Conservation (phyloP, 2,329 filamentous ascomycete species). For the Fusarium chlamydosporum region DNA sequence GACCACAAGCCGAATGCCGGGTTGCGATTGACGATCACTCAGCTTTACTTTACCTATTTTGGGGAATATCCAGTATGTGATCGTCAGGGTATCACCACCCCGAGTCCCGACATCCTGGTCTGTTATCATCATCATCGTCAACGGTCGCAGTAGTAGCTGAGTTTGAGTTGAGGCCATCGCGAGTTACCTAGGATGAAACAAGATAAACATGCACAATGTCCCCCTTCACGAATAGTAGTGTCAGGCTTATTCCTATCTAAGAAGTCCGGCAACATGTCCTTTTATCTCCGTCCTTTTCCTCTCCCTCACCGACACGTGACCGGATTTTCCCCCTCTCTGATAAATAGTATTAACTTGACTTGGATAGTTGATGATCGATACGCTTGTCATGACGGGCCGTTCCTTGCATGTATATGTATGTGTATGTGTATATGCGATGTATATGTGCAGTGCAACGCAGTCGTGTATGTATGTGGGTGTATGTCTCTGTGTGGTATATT, state of each 20-base stretch:
- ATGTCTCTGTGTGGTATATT: neutral
- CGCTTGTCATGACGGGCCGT: constrained; percentile 21
- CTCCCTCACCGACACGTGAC: constrained; percentile 23
- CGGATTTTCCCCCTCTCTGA: constrained; percentile 5
- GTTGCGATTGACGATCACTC: neutral
- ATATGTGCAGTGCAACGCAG: neutral
- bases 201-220: constrained; percentile 14
- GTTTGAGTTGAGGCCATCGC: constrained; percentile 15
- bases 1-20: constrained; percentile 21
- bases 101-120: constrained; percentile 7
- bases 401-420: constrained; percentile 14
- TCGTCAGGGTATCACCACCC: constrained; percentile 33
- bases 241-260: constrained; percentile 34
- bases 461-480: neutral
- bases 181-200: constrained; percentile 9
- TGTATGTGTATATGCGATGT: neutral
- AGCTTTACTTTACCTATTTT: constrained; percentile 27
- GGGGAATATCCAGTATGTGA: constrained; percentile 37
- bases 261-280: constrained; percentile 33
- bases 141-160: neutral
- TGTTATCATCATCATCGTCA: neutral
- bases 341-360: neutral
- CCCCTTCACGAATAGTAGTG: constrained; percentile 3
- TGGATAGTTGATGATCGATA: constrained; percentile 11
- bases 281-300: constrained; percentile 2